A percentile compares a stretch with the other conserved stretches of the same genome.
These are phyloP conservation scores for Erodium texanum DNA, from an alignment of 441 rosid species.

Conservation along the genomic window DNA sequence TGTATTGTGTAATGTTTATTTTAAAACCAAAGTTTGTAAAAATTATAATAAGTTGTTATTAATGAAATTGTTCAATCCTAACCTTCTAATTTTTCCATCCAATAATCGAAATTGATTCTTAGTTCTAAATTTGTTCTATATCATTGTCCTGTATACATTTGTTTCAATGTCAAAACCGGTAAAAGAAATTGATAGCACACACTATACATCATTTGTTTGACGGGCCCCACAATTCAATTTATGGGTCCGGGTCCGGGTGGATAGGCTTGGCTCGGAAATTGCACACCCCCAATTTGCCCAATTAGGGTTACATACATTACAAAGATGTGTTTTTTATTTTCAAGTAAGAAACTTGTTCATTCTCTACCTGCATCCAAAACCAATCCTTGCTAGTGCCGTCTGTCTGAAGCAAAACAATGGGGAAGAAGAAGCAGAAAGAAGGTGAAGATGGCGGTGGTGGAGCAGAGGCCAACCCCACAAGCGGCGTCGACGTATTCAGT, in stretches of 20 bases:
- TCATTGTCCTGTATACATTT: no score
- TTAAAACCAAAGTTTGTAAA: no score
- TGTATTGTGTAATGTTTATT: no score
- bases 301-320: conserved; percentile 3
- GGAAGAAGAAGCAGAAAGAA: conserved; percentile 33
- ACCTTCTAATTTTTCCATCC: no score
- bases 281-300: not conserved
- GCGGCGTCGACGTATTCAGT: conserved; percentile 28
- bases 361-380: not conserved
- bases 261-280: not conserved
- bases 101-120: no score
- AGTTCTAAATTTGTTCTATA: no score
- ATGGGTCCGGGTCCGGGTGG: not conserved
- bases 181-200: no score
- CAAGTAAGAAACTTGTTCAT: not conserved
- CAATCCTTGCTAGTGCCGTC: not conserved
- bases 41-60: no score
- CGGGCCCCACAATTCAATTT: no score
- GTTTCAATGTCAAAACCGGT: no score
- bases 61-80: no score
- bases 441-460: not conserved
- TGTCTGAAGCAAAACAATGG: conserved; percentile 21
- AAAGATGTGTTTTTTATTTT: not conserved
- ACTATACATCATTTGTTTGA: no score
- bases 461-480: not conserved